Conservation (phyloP, 2,329 filamentous ascomycete genomes). For the Falciphora oryzae region DNA sequence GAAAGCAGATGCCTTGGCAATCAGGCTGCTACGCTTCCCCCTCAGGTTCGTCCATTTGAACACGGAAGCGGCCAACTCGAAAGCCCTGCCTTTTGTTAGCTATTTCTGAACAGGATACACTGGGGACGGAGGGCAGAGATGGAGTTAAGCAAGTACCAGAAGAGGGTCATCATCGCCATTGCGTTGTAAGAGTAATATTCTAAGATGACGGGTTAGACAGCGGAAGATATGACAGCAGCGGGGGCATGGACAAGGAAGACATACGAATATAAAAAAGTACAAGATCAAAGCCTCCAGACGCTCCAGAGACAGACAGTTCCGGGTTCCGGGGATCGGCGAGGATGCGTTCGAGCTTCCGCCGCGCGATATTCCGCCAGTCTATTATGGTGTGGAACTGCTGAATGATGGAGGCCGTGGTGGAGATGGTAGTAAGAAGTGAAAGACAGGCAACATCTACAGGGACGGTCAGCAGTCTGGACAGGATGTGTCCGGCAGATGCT, state of each 20-base stretch:
- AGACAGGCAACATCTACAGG: slow-evolving; percentile 34
- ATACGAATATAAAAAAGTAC: slow-evolving; percentile 43
- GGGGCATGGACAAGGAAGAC: slow-evolving; percentile 14
- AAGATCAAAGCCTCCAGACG: slow-evolving; percentile 34
- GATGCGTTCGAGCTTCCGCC: slow-evolving; percentile 31
- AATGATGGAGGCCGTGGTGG: slow-evolving; percentile 32
- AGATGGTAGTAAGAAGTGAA: slow-evolving; percentile 29
- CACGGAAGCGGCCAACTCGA: slow-evolving; percentile 30
- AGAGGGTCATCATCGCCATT: slow-evolving; percentile 39
- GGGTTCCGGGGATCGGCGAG: slow-evolving; percentile 29
- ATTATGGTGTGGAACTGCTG: slow-evolving; percentile 37
- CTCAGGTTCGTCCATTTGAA: slow-evolving; percentile 23
- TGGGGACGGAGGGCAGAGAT: not conserved
- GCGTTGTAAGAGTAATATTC: slow-evolving; percentile 46
- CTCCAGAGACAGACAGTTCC: slow-evolving; percentile 36
- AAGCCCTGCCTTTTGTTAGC: slow-evolving; percentile 23
- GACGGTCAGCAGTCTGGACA: not conserved
- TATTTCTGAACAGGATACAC: too few relatives aligned
- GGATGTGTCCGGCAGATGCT: not conserved
- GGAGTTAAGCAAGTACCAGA: slow-evolving; percentile 31
- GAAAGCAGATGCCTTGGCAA: slow-evolving; percentile 30
- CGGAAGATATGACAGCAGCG: not conserved
- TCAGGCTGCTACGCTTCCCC: slow-evolving; percentile 18
- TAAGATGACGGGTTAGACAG: slow-evolving; percentile 26
- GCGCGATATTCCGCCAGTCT: slow-evolving; percentile 33